phyloP scores from a whole-genome alignment of 202 grass and related monocot genomes.

The Carex sylvatica region DNA sequence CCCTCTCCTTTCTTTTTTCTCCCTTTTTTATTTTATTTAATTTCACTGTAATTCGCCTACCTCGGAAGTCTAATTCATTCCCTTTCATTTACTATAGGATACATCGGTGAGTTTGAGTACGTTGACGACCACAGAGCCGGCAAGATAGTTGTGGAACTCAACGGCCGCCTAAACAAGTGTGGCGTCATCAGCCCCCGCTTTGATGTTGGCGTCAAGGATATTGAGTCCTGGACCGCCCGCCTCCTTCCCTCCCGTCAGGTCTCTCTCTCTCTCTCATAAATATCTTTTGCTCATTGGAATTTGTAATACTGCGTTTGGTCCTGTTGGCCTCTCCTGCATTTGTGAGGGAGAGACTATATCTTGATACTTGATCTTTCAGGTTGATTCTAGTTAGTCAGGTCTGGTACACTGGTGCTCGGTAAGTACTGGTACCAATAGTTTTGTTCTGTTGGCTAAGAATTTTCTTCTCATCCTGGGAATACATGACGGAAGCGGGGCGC shows the following conservation, averaged over 20 bases:
- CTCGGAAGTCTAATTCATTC: background rate
- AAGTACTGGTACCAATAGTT: background rate
- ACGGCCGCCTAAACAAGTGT: constrained; percentile 70
- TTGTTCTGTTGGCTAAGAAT: background rate
- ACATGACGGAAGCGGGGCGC: too few species aligned
- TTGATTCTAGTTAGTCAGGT: background rate
- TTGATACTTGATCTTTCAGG: background rate
- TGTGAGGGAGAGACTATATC: background rate
- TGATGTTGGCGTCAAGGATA: constrained; percentile 75
- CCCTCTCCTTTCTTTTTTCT: background rate
- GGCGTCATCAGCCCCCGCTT: constrained; percentile 70
- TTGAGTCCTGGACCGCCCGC: constrained; percentile 68
- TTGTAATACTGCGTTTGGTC: background rate
- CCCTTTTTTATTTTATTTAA: background rate
- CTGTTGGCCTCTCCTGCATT: too few species aligned
- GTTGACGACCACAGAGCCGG: constrained; percentile 77
- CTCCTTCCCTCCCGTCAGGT: constrained; percentile 74
- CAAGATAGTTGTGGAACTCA: constrained; percentile 76
- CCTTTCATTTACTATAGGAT: constrained; percentile 24
- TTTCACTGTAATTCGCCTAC: background rate
- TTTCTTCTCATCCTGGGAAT: background rate
- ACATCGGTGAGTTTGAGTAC: constrained; percentile 79
- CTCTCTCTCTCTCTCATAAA: background rate
- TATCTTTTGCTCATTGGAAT: background rate
- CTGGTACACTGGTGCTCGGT: background rate